These are phyloP conservation scores for Fusarium tricinctum DNA, from an alignment of 2,329 filamentous ascomycete genomes.

Conservation along the genomic window DNA sequence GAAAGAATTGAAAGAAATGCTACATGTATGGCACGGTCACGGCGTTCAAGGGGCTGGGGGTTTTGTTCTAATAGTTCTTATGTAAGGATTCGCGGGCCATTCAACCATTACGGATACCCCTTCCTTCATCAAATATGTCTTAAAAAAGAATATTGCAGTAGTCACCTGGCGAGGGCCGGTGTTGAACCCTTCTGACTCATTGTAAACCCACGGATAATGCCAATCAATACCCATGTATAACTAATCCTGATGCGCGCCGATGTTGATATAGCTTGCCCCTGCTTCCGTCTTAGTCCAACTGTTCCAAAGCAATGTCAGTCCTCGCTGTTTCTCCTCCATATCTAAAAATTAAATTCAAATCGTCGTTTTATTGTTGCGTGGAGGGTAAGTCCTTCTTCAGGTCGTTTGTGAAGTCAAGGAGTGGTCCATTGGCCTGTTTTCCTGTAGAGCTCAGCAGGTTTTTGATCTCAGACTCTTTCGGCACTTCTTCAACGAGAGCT, in stretches of 20 bases:
- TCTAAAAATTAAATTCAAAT: slow-evolving; percentile 36
- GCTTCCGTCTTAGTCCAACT: slow-evolving; percentile 37
- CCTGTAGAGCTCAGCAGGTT: slow-evolving; percentile 63
- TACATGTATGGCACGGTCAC: slow-evolving; percentile 36
- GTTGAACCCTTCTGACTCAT: slow-evolving; percentile 50
- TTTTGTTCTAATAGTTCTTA: slow-evolving; percentile 40
- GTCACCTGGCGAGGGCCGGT: slow-evolving; percentile 39
- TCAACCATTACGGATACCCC: slow-evolving; percentile 38
- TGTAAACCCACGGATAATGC: slow-evolving; percentile 46
- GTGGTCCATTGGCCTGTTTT: slow-evolving; percentile 61
- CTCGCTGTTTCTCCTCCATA: slow-evolving; percentile 20
- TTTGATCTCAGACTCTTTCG: slow-evolving; percentile 57
- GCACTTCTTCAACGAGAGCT: slow-evolving; percentile 1
- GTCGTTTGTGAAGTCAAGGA: slow-evolving; percentile 70
- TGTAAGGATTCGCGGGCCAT: slow-evolving; percentile 38
- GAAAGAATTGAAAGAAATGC: slow-evolving; percentile 25
- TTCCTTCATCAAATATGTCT: slow-evolving; percentile 36
- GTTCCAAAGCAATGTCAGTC: slow-evolving; percentile 40
- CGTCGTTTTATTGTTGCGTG: slow-evolving; percentile 44
- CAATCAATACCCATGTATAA: slow-evolving; percentile 47
- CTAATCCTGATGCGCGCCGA: slow-evolving; percentile 47
- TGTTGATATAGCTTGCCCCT: slow-evolving; percentile 46
- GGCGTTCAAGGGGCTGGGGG: slow-evolving; percentile 48
- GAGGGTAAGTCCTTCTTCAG: slow-evolving; percentile 64
- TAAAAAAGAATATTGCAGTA: slow-evolving; percentile 25